phyloP scores from a whole-genome alignment of 352 stramenopile genomes.

The Pythium aquatile region DNA sequence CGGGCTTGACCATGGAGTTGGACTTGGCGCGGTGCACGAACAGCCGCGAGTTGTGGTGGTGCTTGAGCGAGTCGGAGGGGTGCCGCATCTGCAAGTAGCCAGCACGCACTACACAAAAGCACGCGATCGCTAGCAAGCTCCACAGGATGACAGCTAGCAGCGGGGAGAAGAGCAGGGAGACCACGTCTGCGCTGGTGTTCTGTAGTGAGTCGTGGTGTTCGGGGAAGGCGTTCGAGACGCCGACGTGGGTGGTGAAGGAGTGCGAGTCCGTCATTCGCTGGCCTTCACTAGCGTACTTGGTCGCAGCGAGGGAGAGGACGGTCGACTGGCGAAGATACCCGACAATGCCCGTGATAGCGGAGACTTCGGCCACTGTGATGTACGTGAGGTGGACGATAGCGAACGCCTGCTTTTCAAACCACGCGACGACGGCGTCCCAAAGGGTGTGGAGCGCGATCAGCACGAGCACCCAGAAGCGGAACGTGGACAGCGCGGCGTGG shows the following conservation, averaged over 20 bases:
- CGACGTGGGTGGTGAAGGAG: slow-evolving; percentile 18
- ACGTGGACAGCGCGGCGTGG: slow-evolving; percentile 24
- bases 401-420: slow-evolving; percentile 20
- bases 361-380: slow-evolving; percentile 25
- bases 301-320: slow-evolving; percentile 15
- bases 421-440: slow-evolving; percentile 26
- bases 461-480: slow-evolving; percentile 34
- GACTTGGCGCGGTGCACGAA: slow-evolving; percentile 15
- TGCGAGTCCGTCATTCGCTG: slow-evolving; percentile 17
- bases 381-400: slow-evolving; percentile 25
- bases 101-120: slow-evolving; percentile 7
- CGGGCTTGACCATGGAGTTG: slow-evolving; percentile 22
- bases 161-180: slow-evolving; percentile 21
- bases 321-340: slow-evolving; percentile 1
- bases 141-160: slow-evolving; percentile 9
- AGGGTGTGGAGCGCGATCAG: slow-evolving; percentile 23
- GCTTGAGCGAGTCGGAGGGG: slow-evolving; percentile 3
- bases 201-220: slow-evolving; percentile 27
- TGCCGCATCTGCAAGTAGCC: slow-evolving; percentile 17
- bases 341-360: slow-evolving; percentile 18
- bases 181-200: slow-evolving; percentile 14
- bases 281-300: slow-evolving; percentile 15
- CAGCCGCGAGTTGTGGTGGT: slow-evolving; percentile 18
- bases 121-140: slow-evolving; percentile 19
- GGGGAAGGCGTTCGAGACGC: slow-evolving; percentile 22